A percentile compares a stretch with the other conserved stretches of the same genome.
These are phyloP conservation scores for Backusella circina DNA, from an alignment of 192 early-diverging fungal genomes.

Conservation along the genomic window DNA sequence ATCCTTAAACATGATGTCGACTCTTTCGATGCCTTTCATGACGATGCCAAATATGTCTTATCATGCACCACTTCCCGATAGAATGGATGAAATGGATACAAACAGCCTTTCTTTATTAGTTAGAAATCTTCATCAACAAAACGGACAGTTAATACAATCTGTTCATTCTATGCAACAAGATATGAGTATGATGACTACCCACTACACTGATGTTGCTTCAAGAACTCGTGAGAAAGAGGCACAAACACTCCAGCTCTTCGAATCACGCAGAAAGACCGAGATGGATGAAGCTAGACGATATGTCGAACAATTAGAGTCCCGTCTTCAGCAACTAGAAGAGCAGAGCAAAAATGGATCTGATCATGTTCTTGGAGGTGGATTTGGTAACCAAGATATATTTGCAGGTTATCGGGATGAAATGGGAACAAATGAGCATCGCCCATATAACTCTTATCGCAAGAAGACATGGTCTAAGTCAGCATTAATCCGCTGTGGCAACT, in stretches of 20 bases:
- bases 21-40: not conserved
- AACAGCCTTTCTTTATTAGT: not conserved
- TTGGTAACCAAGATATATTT: slow-evolving; percentile 27
- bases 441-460: not conserved
- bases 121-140: slow-evolving; percentile 39
- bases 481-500: slow-evolving; percentile 46
- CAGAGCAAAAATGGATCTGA: not conserved
- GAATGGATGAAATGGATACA: not conserved
- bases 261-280: slow-evolving; percentile 39
- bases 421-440: slow-evolving; percentile 20
- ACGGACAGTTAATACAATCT: slow-evolving; percentile 38
- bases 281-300: slow-evolving; percentile 50
- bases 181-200: slow-evolving; percentile 36
- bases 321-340: slow-evolving; percentile 14
- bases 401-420: slow-evolving; percentile 25
- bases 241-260: slow-evolving; percentile 4
- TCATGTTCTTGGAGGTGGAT: slow-evolving; percentile 9
- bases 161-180: slow-evolving; percentile 48
- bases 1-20: not conserved
- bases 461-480: not conserved
- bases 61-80: not conserved
- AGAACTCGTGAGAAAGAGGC: slow-evolving; percentile 43
- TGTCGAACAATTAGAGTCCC: slow-evolving; percentile 32
- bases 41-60: not conserved
- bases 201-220: slow-evolving; percentile 39